Evolutionary conservation across 2,329 filamentous ascomycete species (phyloP), one percentile per base, ranked within the genome.

Genomic region (Aspergillus felis): DNA sequence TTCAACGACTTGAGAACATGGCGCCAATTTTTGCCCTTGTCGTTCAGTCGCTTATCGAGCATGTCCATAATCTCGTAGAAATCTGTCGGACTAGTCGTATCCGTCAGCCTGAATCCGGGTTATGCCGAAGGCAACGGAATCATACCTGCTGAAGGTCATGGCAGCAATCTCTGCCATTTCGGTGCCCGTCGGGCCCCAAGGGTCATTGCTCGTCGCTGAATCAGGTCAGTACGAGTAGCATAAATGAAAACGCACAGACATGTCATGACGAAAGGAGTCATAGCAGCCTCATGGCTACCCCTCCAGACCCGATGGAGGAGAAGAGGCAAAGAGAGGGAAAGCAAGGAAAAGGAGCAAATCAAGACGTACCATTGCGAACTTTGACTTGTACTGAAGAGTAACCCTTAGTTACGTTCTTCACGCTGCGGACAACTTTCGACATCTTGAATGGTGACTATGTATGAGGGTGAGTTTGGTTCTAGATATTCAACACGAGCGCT

Each of bases 41-140:
- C 94, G 70, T 99, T 99, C 70, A 99, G 81, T 66, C 94, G 89
- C 81, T 97, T 97, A 78, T 99, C 94, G 65, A 99, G 82, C 91
- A 99, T 99, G 75, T 99, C 94, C 88, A 99, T 96, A 69, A 99
- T 97, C 74, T 99, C 93, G 80, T 96, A 96, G 79, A 99, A 99
- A 75, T 97, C 94, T 76, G 89, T 93, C 38, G 92, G 92, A 72
- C 93, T 96, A 67, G 57, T 57, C 38, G 24, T 51, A 42, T 22
- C n/a, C 42, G 54, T 54, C 24, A 56, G 52, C 35, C 38, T 44
- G 29, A 20, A 32, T 41, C 35, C 25, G 25, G 4, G 49, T 51
- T 22, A 20, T 32, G 12, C 44, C 12, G 25, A 38, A 47, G 29
- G 54, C 46, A 24, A 46, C 50, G 56, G 20, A 51, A 38, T 17